phyloP scores from a whole-genome alignment of 805 yeast species.

The Saitoella complicata region DNA sequence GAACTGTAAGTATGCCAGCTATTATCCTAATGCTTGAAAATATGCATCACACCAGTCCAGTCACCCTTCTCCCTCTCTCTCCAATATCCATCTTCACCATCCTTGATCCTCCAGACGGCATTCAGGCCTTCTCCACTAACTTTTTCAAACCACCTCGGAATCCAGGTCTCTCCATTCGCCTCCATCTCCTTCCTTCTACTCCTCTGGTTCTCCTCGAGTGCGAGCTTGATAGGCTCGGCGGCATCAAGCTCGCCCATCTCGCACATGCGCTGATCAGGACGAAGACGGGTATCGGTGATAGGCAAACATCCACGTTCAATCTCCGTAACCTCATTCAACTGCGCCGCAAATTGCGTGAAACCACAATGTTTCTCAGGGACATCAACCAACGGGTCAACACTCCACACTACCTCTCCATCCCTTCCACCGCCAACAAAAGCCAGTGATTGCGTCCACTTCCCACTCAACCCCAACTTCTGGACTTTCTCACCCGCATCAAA shows the following conservation, averaged over 20 bases:
- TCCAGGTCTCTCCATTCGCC: slow-evolving; percentile 28
- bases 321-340: slow-evolving; percentile 60
- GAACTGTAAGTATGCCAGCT: no score
- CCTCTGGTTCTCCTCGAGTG: slow-evolving; percentile 68
- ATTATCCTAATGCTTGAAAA: no score
- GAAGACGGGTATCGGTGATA: slow-evolving; percentile 73
- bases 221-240: slow-evolving; percentile 56
- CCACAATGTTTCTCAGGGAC: slow-evolving; percentile 58
- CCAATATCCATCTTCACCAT: slow-evolving; percentile 58
- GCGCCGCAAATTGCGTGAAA: slow-evolving; percentile 66
- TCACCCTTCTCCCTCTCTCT: slow-evolving; percentile 45
- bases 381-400: slow-evolving; percentile 45
- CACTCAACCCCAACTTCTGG: slow-evolving; percentile 26
- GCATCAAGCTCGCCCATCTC: slow-evolving; percentile 50
- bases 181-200: slow-evolving; percentile 47
- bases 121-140: slow-evolving; percentile 20
- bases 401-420: slow-evolving; percentile 35
- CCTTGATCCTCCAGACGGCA: slow-evolving; percentile 36
- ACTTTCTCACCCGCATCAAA: slow-evolving; percentile 17
- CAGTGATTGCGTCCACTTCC: slow-evolving; percentile 73
- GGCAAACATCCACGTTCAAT: slow-evolving; percentile 52
- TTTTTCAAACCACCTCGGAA: slow-evolving; percentile 48
- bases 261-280: slow-evolving; percentile 71
- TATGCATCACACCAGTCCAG: slow-evolving; percentile 27
- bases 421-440: slow-evolving; percentile 28